Conservation (phyloP, 345 rosid species). For the Acer yangbiense region DNA sequence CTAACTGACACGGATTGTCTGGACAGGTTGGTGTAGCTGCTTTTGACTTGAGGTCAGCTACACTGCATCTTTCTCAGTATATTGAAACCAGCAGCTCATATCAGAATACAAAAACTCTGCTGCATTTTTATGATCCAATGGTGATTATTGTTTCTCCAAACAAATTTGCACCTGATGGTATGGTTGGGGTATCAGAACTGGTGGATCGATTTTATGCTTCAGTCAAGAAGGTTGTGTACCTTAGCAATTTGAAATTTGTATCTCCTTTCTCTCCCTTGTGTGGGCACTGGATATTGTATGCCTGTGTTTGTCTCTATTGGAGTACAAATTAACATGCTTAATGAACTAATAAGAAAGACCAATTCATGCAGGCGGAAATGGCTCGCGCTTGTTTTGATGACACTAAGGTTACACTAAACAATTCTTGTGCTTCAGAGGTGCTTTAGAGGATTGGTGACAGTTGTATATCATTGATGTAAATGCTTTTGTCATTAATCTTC, state of each 20-base stretch:
- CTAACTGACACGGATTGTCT: conserved; percentile 9
- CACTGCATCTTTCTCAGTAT: conserved; percentile 92
- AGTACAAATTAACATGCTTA: not conserved
- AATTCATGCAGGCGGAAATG: conserved; percentile 65
- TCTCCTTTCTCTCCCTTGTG: conserved; percentile 1
- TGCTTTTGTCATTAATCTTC: conserved; percentile 30
- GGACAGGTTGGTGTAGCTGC: conserved; percentile 93
- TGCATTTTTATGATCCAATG: conserved; percentile 83
- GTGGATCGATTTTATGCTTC: conserved; percentile 65
- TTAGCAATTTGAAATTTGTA: conserved; percentile 8
- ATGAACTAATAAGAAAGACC: conserved; percentile 4
- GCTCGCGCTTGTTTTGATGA: conserved; percentile 95
- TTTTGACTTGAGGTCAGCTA: conserved; percentile 86
- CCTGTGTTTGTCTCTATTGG: not conserved
- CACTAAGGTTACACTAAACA: conserved; percentile 67
- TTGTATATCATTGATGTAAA: conserved; percentile 23
- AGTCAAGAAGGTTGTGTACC: conserved; percentile 69
- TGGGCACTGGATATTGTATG: not conserved
- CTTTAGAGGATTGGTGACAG: conserved; percentile 18
- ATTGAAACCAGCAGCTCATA: conserved; percentile 96
- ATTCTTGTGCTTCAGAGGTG: conserved; percentile 13
- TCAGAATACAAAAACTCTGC: conserved; percentile 83
- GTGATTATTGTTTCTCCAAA: conserved; percentile 82
- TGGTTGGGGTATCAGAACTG: conserved; percentile 89
- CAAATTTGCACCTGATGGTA: conserved; percentile 81